Evolutionary conservation across 2,329 filamentous ascomycete genomes (phyloP).

Genomic region (Hypoxylon sp.): DNA sequence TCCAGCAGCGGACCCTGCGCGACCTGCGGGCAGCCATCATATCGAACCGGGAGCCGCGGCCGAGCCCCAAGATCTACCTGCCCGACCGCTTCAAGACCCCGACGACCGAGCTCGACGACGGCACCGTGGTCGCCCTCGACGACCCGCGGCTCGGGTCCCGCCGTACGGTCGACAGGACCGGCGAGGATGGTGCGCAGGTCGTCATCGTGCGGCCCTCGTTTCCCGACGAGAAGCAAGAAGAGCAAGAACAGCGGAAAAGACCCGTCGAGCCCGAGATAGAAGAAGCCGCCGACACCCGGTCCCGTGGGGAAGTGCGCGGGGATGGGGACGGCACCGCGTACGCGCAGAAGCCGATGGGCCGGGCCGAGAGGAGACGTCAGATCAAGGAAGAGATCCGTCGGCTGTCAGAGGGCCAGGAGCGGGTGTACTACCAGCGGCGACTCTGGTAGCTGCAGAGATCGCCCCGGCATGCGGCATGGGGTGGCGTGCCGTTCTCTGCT

Average conservation of each 20-base stretch:
- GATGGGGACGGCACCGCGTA: constrained; percentile 46
- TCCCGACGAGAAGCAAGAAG: constrained; percentile 36
- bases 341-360: constrained; percentile 57
- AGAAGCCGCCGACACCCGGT: background rate
- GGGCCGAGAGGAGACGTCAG: constrained; percentile 61
- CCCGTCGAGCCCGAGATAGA: too few species aligned
- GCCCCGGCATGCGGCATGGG: background rate
- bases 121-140: constrained; percentile 52
- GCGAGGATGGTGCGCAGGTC: constrained; percentile 42
- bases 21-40: constrained; percentile 78
- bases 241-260: constrained; percentile 23
- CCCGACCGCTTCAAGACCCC: constrained; percentile 59
- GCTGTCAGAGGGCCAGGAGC: constrained; percentile 55
- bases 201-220: constrained; percentile 50
- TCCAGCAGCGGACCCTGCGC: constrained; percentile 85
- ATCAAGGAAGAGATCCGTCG: constrained; percentile 66
- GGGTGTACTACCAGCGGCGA: constrained; percentile 62
- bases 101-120: constrained; percentile 57
- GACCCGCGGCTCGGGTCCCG: constrained; percentile 42
- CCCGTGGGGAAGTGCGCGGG: constrained; percentile 20
- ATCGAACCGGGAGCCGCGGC: constrained; percentile 52
- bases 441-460: constrained; percentile 56
- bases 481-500: background rate
- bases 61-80: constrained; percentile 58
- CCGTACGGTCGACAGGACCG: constrained; percentile 4